A percentile compares a stretch with the other conserved stretches of the same genome.
These are phyloP conservation scores for Scheffersomyces parashehatae DNA, from an alignment of 1,139 yeast genomes.

Conservation along the genomic window DNA sequence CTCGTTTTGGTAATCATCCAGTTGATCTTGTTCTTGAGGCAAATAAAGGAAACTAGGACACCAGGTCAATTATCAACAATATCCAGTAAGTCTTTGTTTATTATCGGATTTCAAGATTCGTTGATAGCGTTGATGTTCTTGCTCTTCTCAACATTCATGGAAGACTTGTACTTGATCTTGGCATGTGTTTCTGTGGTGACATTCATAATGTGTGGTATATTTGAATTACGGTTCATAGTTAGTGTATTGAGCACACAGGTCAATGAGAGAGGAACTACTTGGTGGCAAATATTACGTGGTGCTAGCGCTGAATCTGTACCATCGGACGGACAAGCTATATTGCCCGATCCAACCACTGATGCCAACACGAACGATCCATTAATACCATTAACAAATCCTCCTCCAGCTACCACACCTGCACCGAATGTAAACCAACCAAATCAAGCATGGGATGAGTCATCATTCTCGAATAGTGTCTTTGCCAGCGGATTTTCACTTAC, in stretches of 20 bases:
- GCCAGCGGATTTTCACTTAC: constrained; percentile 62
- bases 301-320: constrained; percentile 18
- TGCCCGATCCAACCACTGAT: background rate
- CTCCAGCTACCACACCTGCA: constrained; percentile 5
- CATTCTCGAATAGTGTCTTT: constrained; percentile 60
- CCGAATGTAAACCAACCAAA: constrained; percentile 7
- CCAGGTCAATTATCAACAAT: constrained; percentile 67
- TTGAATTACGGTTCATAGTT: constrained; percentile 76
- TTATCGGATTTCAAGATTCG: constrained; percentile 77
- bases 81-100: constrained; percentile 42
- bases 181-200: constrained; percentile 71
- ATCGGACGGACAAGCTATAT: constrained; percentile 7
- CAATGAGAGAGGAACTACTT: constrained; percentile 66
- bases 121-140: constrained; percentile 63
- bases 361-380: background rate
- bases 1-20: constrained; percentile 42
- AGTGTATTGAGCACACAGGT: constrained; percentile 70
- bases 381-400: constrained; percentile 5
- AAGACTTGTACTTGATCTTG: constrained; percentile 62
- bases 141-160: constrained; percentile 55
- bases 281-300: constrained; percentile 66
- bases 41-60: constrained; percentile 69
- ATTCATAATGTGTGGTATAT: constrained; percentile 68
- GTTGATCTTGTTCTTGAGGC: constrained; percentile 44
- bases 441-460: constrained; percentile 47